phyloP scores from a whole-genome alignment of 768 basidiomycete genomes.

The Roridomyces roridus region DNA sequence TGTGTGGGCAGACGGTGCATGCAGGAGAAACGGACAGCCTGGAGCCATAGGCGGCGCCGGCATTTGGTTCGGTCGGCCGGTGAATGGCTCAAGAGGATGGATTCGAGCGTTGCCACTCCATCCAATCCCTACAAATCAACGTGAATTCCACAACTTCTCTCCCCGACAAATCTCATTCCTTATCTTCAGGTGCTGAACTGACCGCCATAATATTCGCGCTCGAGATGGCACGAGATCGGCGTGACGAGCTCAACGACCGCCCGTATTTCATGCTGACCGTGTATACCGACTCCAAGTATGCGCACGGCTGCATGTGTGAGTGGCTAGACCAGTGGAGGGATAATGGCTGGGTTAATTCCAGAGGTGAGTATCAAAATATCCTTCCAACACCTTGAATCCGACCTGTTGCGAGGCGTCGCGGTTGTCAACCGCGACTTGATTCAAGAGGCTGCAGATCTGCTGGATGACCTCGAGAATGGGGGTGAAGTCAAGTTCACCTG shows the following conservation, averaged over 20 bases:
- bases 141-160: neutral
- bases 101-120: neutral
- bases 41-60: conserved; percentile 4
- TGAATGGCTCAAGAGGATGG: conserved; percentile 1
- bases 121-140: conserved; percentile 17
- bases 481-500: conserved; percentile 6
- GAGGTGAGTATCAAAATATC: neutral
- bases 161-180: neutral
- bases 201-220: conserved; percentile 10
- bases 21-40: conserved; percentile 11
- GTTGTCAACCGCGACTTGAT: conserved; percentile 20
- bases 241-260: neutral
- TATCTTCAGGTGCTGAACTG: conserved; percentile 13
- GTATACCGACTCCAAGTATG: conserved; percentile 16
- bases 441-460: conserved; percentile 1
- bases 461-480: neutral
- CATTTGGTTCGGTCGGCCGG: neutral
- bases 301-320: conserved; percentile 8
- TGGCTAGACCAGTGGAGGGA: conserved; percentile 5
- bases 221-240: conserved; percentile 5
- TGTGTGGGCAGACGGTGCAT: conserved; percentile 15
- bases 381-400: neutral
- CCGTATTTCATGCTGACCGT: conserved; percentile 11
- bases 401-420: neutral
- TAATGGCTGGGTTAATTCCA: conserved; percentile 12